Base-by-base conservation (phyloP, 345 rosid genomes). In the Rhodomyrtus tomentosa region DNA sequence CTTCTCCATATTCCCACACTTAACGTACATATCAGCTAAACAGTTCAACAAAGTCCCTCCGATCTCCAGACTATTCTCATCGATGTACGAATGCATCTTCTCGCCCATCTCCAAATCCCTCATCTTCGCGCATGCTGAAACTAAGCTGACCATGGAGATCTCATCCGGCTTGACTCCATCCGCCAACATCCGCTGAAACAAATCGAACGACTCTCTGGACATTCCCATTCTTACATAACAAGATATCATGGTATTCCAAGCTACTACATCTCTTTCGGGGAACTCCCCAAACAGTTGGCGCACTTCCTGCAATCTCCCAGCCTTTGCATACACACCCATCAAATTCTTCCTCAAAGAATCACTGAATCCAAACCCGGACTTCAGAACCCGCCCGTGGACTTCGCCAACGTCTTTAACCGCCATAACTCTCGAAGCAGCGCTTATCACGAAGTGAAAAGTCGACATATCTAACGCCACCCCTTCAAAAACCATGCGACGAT, bases 181-280 rank as follows among this genome's bases (percentile, higher is more conserved):
- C 3, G 11, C 38, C 68, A 25, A 24, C 76, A 56, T 56, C 16
- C 55, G 49, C 52, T 8, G 25, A 9, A 82, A n/a, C 38, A 3
- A 27, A 6, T 50, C 59, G 76, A 40, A 27, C 2, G 84, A 59
- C 38, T 82, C 84, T 51, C 84, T 45, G 25, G 13, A 10, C 84
- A 82, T 82, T 51, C 76, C 84, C 15, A 13, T 22, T 2, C 84
- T 59, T 3, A 82, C 74, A 0, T 50, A 27, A 68, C 74, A 82
- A 40, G 84, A 56, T 49, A 82, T 82, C 76, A 82, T 56, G 2
- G 84, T 82, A 52, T 82, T 82, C 84, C 84, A 82, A n/a, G 84
- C 13, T 6, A 82, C 76, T 3, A 56, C 84, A 82, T 82, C 84
- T 7, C 84, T 58, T 7, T 68, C 53, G 14, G 76, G 84, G 7